These are phyloP conservation scores for Cicer bijugum DNA, from an alignment of 306 rosid genomes.

Conservation along the genomic window DNA sequence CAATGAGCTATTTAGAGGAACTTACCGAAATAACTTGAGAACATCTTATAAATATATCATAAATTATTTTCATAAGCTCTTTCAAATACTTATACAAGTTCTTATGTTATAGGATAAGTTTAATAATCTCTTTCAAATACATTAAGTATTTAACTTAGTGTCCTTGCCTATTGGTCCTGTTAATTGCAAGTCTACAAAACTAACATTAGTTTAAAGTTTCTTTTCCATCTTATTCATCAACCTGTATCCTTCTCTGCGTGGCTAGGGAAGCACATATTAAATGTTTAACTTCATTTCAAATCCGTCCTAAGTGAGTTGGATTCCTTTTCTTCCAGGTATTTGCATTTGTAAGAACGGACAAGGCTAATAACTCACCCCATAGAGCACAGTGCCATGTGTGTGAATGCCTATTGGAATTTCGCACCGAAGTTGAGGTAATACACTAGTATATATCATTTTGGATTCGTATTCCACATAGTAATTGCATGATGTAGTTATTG, in stretches of 20 bases:
- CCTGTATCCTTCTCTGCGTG: slow-evolving; percentile 2
- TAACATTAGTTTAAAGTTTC: background rate
- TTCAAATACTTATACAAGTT: background rate
- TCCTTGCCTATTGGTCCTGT: too few relatives aligned
- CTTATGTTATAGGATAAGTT: background rate
- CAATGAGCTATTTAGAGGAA: background rate
- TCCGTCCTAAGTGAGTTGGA: slow-evolving; percentile 19
- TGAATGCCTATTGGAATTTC: slow-evolving; percentile 76
- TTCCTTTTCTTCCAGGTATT: slow-evolving; percentile 68
- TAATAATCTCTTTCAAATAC: too few relatives aligned
- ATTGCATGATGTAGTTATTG: too few relatives aligned
- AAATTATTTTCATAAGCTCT: background rate
- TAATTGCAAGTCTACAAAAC: too few relatives aligned
- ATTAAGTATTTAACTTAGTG: too few relatives aligned
- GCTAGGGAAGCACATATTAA: background rate
- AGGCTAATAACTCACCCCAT: slow-evolving; percentile 65
- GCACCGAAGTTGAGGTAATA: slow-evolving; percentile 81
- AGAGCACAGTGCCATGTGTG: slow-evolving; percentile 95
- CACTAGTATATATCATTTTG: background rate
- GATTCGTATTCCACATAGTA: too few relatives aligned
- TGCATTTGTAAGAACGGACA: slow-evolving; percentile 81
- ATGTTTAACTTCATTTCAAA: slow-evolving; percentile 22
- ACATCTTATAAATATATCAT: background rate
- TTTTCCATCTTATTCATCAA: slow-evolving; percentile 13
- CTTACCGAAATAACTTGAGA: background rate